Percentiles rank a stretch among this genome's conserved stretches.
Conservation (phyloP, 1,284 basidiomycete genomes). For the Rhodotorula sp. region DNA sequence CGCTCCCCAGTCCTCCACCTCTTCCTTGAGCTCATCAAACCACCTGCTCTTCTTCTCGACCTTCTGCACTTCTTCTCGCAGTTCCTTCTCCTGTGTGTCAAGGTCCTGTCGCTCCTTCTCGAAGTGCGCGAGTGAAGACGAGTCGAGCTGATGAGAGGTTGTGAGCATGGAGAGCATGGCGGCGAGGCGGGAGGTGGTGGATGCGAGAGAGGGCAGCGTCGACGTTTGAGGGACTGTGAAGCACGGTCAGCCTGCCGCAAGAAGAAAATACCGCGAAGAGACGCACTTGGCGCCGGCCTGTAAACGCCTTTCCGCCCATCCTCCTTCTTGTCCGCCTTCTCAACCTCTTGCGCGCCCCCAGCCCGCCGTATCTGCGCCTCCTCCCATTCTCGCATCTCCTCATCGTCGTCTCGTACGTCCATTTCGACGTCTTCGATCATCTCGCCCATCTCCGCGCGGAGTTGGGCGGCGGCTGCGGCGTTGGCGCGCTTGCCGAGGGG, state of each 20-base stretch:
- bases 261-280: conserved; percentile 52
- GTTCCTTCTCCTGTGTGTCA: conserved; percentile 70
- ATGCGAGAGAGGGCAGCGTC: conserved; percentile 62
- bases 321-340: conserved; percentile 1
- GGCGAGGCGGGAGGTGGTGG: conserved; percentile 68
- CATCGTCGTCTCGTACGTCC: conserved; percentile 61
- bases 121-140: conserved; percentile 45
- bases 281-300: conserved; percentile 71
- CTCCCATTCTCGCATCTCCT: conserved; percentile 89
- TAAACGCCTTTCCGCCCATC: conserved; percentile 52
- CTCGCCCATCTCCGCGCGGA: conserved; percentile 74
- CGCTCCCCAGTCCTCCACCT: conserved; percentile 79
- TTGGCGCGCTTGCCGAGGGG: conserved; percentile 81
- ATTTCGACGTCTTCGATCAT: conserved; percentile 81
- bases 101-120: conserved; percentile 67
- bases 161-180: conserved; percentile 62
- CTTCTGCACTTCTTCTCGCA: conserved; percentile 72
- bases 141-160: conserved; percentile 43
- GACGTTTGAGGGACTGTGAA: conserved; percentile 55
- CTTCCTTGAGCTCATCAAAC: conserved; percentile 79
- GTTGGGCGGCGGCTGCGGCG: conserved; percentile 68
- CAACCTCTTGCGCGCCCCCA: conserved; percentile 54
- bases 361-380: conserved; percentile 71
- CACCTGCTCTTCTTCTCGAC: conserved; percentile 82
- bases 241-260: conserved; percentile 49